phyloP scores from a whole-genome alignment of 768 basidiomycete genomes.

The Terana coerulea region DNA sequence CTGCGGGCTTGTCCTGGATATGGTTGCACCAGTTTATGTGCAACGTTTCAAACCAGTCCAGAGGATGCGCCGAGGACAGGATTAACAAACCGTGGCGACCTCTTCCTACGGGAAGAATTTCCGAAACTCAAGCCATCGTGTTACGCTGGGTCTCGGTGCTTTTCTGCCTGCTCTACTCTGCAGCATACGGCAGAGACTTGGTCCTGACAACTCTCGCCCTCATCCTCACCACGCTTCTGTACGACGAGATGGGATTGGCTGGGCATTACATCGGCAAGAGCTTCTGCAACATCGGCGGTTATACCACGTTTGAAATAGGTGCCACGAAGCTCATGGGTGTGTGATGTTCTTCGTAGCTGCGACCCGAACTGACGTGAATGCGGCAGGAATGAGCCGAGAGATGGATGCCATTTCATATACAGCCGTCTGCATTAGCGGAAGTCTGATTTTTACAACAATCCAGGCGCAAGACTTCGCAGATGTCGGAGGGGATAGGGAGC shows the following conservation, averaged over 20 bases:
- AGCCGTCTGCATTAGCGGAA: constrained; percentile 33
- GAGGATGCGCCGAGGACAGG: constrained; percentile 23
- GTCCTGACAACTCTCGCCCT: constrained; percentile 15
- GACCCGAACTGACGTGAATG: background rate
- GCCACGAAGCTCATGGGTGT: constrained; percentile 7
- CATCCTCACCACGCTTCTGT: constrained; percentile 4
- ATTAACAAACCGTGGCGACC: constrained; percentile 31
- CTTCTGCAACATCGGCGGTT: constrained; percentile 8
- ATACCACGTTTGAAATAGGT: constrained; percentile 6
- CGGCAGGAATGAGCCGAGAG: constrained; percentile 20
- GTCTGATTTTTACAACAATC: constrained; percentile 41
- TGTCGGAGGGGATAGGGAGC: constrained; percentile 36
- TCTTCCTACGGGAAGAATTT: constrained; percentile 28
- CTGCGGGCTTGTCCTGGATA: constrained; percentile 23
- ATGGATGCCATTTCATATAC: constrained; percentile 4
- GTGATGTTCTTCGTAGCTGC: background rate
- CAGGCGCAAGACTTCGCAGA: constrained; percentile 50
- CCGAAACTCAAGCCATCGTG: constrained; percentile 12
- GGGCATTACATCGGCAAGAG: constrained; percentile 9
- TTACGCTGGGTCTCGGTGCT: constrained; percentile 28
- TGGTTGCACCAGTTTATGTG: constrained; percentile 31
- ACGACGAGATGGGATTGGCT: constrained; percentile 23
- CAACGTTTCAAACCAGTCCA: constrained; percentile 29
- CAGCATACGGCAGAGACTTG: constrained; percentile 16
- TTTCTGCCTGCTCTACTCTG: constrained; percentile 22